Conservation (phyloP, 2,329 filamentous ascomycete genomes). For the Diaporthe aspalathi region DNA sequence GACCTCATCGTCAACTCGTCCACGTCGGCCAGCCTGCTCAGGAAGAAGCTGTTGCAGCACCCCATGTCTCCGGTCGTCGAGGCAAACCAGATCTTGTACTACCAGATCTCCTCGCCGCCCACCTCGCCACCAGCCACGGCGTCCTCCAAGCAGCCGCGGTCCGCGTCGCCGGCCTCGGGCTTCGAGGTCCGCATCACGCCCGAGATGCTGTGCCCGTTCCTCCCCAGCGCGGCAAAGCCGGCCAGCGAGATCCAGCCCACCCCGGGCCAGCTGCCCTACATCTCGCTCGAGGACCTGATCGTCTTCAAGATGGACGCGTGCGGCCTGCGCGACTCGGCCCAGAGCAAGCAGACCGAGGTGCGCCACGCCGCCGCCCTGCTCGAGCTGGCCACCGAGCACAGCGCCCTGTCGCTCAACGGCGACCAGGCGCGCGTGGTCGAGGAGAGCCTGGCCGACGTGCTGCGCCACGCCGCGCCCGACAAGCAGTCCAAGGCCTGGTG, state of each 20-base stretch:
- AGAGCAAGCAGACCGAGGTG: constrained; percentile 38
- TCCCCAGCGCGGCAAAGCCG: constrained; percentile 35
- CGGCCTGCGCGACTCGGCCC: constrained; percentile 36
- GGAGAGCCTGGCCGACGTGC: constrained; percentile 35
- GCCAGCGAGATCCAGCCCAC: constrained; percentile 33
- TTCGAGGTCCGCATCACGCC: constrained; percentile 39
- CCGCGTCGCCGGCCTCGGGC: constrained; percentile 18
- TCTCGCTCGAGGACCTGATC: constrained; percentile 36
- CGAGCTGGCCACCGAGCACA: constrained; percentile 37
- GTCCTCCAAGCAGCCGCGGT: background rate
- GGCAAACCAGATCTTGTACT: constrained; percentile 36
- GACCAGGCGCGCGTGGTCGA: constrained; percentile 34
- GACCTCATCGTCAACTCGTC: constrained; percentile 38
- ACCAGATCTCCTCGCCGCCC: constrained; percentile 26
- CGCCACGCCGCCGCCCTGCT: constrained; percentile 35
- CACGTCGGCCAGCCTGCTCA: constrained; percentile 37
- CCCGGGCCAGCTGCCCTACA: constrained; percentile 33
- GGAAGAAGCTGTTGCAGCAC: constrained; percentile 39
- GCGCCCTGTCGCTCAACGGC: constrained; percentile 37
- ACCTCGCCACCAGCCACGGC: constrained; percentile 31
- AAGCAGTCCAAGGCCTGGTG: constrained; percentile 38
- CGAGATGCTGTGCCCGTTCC: constrained; percentile 39
- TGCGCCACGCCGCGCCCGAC: constrained; percentile 33
- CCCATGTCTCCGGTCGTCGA: constrained; percentile 37
- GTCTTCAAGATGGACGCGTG: constrained; percentile 40